These are phyloP conservation scores for Byssochlamys sp. DNA, from an alignment of 2,329 filamentous ascomycete genomes.

Conservation along the genomic window DNA sequence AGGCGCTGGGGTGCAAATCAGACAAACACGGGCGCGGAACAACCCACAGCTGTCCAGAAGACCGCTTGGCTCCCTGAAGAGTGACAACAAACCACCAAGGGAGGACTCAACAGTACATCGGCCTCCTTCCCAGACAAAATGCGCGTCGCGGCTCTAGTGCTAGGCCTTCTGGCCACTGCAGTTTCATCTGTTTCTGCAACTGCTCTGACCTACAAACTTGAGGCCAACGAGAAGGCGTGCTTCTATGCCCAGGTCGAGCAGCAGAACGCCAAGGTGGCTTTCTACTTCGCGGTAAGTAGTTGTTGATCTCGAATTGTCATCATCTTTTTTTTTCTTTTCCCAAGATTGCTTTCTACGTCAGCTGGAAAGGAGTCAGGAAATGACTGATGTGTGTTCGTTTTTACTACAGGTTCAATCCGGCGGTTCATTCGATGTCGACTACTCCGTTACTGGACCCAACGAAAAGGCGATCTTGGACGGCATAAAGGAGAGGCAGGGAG, in stretches of 20 bases:
- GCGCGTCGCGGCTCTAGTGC: conserved; percentile 54
- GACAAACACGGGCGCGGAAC: conserved; percentile 12
- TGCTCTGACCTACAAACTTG: conserved; percentile 84
- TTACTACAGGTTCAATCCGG: conserved; percentile 81
- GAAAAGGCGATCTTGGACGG: conserved; percentile 75
- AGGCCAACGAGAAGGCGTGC: conserved; percentile 86
- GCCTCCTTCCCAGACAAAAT: conserved; percentile 36
- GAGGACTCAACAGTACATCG: conserved; percentile 11
- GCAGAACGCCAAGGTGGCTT: conserved; percentile 79
- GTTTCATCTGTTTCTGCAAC: conserved; percentile 69
- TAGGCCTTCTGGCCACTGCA: conserved; percentile 62
- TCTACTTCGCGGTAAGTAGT: conserved; percentile 89
- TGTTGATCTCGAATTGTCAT: background rate
- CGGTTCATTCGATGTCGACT: conserved; percentile 95
- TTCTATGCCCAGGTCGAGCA: conserved; percentile 78
- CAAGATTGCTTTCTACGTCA: background rate
- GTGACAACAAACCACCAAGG: background rate
- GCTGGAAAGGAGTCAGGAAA: background rate
- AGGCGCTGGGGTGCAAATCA: conserved; percentile 19
- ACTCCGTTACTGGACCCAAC: conserved; percentile 71
- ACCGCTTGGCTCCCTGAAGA: conserved; percentile 11
- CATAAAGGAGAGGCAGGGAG: conserved; percentile 84
- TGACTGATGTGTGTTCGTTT: conserved; percentile 1
- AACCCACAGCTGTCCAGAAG: conserved; percentile 26
- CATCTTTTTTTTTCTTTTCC: background rate